Base-by-base conservation (phyloP, 768 basidiomycete species). In the Mycena filopes region DNA sequence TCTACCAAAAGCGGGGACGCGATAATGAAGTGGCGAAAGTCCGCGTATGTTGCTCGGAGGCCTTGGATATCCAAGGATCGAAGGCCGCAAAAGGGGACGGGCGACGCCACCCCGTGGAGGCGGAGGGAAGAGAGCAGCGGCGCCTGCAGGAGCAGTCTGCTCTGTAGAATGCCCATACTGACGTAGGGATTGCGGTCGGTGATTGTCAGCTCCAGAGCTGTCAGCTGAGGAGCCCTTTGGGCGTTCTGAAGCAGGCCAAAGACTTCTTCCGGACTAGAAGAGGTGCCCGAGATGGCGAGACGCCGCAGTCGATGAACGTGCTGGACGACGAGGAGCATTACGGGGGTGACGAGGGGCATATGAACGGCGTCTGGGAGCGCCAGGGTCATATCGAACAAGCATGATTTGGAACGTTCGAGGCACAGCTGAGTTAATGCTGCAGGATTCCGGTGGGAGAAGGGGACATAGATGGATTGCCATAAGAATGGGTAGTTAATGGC, bases 341-440 rank as follows among this genome's bases (percentile, higher is more conserved):
- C 59, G 13, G 46, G 25, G 28, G 49, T 55, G 13, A 69, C 33
- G 25, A 65, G 31, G 20, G 40, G 9, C 63, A 68, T 61, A 23
- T 60, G 21, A 25, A 33, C 29, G 11, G 60, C 23, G 11, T 55
- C 41, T n/a, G 63, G 59, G n/a, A 65, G 55, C 5, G 40, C 38
- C n/a, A 69, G 42, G 3, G 61, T 57, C 15, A 69, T 43, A 43
- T 69, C 59, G 60, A 69, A 69, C 23, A 69, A 28, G 49, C 68
- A 69, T 16, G 68, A 65, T 42, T 69, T 65, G 20, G 68, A 69
- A 25, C 63, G 68, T 15, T 69, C 60, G n/a, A 69, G 60, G 20
- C 42, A 65, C 15, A 55, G 11, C 45, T 28, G 46, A 23, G 53
- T 55, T 55, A 55, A 65, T 11, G 55, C 43, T 23, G 50, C 59